These are phyloP conservation scores for Solanum sitiens DNA, from an alignment of 257 asterid genomes.

Conservation along the genomic window DNA sequence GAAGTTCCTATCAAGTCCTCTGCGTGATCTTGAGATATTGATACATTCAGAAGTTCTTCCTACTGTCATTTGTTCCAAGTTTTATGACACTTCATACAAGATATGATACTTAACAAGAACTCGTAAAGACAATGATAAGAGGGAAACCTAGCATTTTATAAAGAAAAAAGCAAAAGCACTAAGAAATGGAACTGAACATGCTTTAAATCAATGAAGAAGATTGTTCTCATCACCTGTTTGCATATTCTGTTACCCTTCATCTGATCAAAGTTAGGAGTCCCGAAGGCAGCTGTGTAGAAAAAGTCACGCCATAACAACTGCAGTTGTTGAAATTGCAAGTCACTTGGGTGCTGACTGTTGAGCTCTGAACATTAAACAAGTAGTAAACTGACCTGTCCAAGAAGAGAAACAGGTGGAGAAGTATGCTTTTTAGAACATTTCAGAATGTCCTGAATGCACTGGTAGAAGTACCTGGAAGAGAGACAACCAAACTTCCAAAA, in stretches of 20 bases:
- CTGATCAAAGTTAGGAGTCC: constrained; percentile 76
- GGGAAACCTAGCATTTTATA: not conserved
- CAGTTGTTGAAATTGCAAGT: constrained; percentile 17
- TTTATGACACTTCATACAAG: not conserved
- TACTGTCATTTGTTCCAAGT: not conserved
- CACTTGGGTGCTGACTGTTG: not conserved
- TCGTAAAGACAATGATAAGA: not conserved
- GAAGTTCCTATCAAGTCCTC: not conserved
- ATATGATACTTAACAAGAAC: not conserved
- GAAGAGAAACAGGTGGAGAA: constrained; percentile 97
- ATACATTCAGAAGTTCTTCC: not conserved
- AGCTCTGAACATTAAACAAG: not conserved
- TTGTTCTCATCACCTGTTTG: constrained; percentile 57
- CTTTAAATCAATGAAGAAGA: not conserved
- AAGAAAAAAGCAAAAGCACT: not conserved
- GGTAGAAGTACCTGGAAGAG: constrained; percentile 91
- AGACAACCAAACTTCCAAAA: constrained; percentile 89
- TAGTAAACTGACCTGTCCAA: constrained; percentile 64
- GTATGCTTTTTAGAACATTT: constrained; percentile 59
- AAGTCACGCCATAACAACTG: constrained; percentile 94
- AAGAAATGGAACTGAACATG: not conserved
- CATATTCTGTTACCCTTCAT: constrained; percentile 82
- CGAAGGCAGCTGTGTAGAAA: constrained; percentile 79
- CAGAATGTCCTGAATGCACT: constrained; percentile 71
- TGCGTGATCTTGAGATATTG: not conserved